phyloP scores from a whole-genome alignment of 2,329 filamentous ascomycete genomes.

The Fusarium ambrosium region DNA sequence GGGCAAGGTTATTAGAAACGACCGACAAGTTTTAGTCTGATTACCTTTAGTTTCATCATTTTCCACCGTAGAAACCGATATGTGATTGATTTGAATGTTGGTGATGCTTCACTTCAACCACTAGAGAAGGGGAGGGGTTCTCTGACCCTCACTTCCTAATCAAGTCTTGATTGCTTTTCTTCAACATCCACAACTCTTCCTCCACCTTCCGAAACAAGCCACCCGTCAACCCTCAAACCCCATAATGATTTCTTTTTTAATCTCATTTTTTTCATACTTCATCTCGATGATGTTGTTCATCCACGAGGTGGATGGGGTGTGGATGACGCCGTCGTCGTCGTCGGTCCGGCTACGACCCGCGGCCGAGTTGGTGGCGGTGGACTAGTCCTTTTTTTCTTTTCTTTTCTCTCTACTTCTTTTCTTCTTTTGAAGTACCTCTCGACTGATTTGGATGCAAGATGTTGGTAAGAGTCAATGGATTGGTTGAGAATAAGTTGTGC shows the following conservation, averaged over 20 bases:
- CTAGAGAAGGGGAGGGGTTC: neutral
- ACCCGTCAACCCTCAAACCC: conserved; percentile 1
- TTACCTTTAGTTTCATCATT: conserved; percentile 4
- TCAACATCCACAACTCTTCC: neutral
- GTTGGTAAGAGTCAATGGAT: neutral
- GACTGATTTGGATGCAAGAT: conserved; percentile 6
- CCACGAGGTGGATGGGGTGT: neutral
- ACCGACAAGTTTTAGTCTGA: neutral
- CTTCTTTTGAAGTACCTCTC: conserved; percentile 1
- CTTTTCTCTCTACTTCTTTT: neutral
- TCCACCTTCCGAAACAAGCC: conserved; percentile 7
- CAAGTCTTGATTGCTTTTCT: conserved; percentile 15
- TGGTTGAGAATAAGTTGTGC: neutral
- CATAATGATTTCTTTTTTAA: conserved; percentile 7
- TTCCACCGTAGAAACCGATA: neutral
- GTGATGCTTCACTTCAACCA: neutral
- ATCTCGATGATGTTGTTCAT: neutral
- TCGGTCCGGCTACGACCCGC: neutral
- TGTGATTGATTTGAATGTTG: neutral
- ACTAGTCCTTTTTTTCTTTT: neutral
- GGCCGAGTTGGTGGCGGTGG: neutral
- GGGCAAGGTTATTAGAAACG: neutral
- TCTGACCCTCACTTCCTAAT: neutral
- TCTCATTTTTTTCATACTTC: neutral
- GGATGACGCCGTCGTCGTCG: neutral